phyloP scores from a whole-genome alignment of 2,329 filamentous ascomycete genomes.

The Xylariaceae sp. region DNA sequence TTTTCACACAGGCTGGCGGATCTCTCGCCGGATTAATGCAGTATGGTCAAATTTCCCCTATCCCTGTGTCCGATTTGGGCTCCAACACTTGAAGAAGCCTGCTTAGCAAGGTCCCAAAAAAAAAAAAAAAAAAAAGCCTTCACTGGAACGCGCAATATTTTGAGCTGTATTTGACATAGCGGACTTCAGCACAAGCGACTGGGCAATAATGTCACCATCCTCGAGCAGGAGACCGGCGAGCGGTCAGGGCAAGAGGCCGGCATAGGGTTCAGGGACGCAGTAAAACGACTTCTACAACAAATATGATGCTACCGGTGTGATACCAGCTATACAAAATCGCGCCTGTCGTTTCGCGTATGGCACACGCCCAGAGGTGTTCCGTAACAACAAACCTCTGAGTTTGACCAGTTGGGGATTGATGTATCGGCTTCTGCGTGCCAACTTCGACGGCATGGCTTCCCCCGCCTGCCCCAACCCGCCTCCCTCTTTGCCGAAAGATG shows the following conservation, averaged over 20 bases:
- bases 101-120: background rate
- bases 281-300: slow-evolving; percentile 31
- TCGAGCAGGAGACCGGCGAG: slow-evolving; percentile 37
- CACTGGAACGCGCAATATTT: too few relatives aligned
- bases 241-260: slow-evolving; percentile 35
- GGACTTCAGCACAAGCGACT: slow-evolving; percentile 28
- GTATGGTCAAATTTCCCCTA: background rate
- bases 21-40: background rate
- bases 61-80: background rate
- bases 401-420: slow-evolving; percentile 41
- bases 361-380: slow-evolving; percentile 9
- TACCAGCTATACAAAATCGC: slow-evolving; percentile 9
- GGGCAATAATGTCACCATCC: slow-evolving; percentile 33
- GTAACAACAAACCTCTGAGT: slow-evolving; percentile 23
- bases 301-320: slow-evolving; percentile 30
- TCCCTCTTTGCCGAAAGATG: slow-evolving; percentile 14
- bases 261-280: slow-evolving; percentile 34
- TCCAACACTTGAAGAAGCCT: background rate
- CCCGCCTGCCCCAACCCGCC: slow-evolving; percentile 22
- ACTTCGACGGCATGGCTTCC: slow-evolving; percentile 35
- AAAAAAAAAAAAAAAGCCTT: too few relatives aligned
- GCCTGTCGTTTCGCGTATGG: slow-evolving; percentile 13
- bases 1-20: background rate
- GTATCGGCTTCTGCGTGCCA: slow-evolving; percentile 37
- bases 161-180: background rate